These are phyloP conservation scores for Phylloporus sp. DNA, from an alignment of 1,284 basidiomycete species.

Conservation along the genomic window DNA sequence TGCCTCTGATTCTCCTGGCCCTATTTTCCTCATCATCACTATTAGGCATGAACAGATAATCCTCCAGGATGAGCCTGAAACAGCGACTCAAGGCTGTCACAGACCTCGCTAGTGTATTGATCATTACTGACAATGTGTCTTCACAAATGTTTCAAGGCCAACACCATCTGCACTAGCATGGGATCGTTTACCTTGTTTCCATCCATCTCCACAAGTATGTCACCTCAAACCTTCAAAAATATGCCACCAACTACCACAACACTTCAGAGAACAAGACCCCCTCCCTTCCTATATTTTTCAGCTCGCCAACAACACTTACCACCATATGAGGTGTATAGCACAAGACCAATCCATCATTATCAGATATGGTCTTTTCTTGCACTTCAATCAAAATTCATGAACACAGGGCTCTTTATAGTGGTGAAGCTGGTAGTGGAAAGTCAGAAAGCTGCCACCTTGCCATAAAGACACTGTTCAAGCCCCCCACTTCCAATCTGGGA, in stretches of 20 bases:
- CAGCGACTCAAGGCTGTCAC: constrained; percentile 69
- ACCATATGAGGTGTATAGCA: neutral
- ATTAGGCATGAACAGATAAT: constrained; percentile 38
- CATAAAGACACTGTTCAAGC: constrained; percentile 88
- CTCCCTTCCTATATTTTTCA: constrained; percentile 88
- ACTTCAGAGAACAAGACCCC: constrained; percentile 47
- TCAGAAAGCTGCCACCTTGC: constrained; percentile 90
- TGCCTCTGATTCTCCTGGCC: neutral
- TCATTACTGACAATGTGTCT: constrained; percentile 77
- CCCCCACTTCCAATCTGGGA: constrained; percentile 86
- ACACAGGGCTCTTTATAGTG: constrained; percentile 51
- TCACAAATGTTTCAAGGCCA: constrained; percentile 84
- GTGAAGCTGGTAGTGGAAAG: constrained; percentile 93
- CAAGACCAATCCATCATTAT: constrained; percentile 76
- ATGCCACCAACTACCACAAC: constrained; percentile 74
- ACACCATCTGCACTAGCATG: constrained; percentile 81
- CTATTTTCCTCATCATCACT: neutral
- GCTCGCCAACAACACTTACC: constrained; percentile 48
- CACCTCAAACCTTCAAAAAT: constrained; percentile 79
- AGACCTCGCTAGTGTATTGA: constrained; percentile 64
- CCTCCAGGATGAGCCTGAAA: constrained; percentile 51
- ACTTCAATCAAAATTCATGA: neutral
- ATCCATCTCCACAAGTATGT: constrained; percentile 92
- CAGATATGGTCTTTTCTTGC: constrained; percentile 54
- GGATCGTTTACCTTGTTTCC: constrained; percentile 76